phyloP scores from a whole-genome alignment of 1,284 basidiomycete species.

The Malassezia japonica region DNA sequence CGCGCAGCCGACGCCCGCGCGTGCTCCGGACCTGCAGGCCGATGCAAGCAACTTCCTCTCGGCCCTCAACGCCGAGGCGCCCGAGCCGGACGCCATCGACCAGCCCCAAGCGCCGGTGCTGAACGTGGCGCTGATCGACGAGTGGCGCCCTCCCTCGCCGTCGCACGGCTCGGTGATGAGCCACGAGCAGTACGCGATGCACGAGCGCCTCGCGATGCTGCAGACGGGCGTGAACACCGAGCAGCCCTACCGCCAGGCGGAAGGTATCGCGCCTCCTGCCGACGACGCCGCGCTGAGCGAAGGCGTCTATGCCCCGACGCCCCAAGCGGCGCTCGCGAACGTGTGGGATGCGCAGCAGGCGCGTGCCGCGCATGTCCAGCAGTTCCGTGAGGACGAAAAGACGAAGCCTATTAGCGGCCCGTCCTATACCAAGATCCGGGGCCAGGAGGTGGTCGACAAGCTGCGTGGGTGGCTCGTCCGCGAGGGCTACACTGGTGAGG shows the following conservation, averaged over 20 bases:
- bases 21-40: neutral
- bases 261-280: conserved; percentile 1
- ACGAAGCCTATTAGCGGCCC: conserved; percentile 1
- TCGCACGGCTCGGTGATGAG: neutral
- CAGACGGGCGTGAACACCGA: conserved; percentile 2
- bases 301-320: conserved; percentile 15
- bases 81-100: neutral
- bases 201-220: conserved; percentile 4
- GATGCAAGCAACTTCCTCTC: conserved; percentile 4
- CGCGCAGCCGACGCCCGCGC: too few species aligned
- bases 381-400: neutral
- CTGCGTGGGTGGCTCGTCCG: conserved; percentile 16
- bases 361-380: conserved; percentile 2
- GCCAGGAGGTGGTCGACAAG: conserved; percentile 12
- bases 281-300: conserved; percentile 13
- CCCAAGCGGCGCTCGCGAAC: conserved; percentile 9
- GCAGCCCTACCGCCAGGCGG: conserved; percentile 12
- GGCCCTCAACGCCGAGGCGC: conserved; percentile 4
- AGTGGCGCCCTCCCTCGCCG: conserved; percentile 14
- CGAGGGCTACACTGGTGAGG: conserved; percentile 12
- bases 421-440: conserved; percentile 10
- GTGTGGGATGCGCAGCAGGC: conserved; percentile 12
- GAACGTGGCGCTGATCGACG: neutral
- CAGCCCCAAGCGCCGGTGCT: neutral
- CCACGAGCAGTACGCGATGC: conserved; percentile 13